A percentile compares a stretch with the other conserved stretches of the same genome.
phyloP scores from a whole-genome alignment of 2,329 filamentous ascomycete genomes.

The Tolypocladium sp. region DNA sequence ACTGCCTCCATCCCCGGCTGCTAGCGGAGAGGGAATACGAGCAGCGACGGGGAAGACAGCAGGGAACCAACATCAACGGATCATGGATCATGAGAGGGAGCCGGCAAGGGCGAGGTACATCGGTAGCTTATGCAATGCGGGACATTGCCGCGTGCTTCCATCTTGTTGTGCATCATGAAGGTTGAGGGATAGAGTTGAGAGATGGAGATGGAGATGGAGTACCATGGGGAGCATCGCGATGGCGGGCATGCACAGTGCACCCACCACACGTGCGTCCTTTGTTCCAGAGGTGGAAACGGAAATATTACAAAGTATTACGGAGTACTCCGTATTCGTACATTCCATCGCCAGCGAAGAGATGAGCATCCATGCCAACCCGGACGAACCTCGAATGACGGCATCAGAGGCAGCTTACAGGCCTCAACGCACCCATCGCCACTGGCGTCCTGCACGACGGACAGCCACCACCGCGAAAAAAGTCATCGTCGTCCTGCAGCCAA shows the following conservation, averaged over 20 bases:
- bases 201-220: too few species aligned
- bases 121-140: too few species aligned
- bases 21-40: not conserved
- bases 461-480: not conserved
- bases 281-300: not conserved
- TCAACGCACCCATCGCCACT: not conserved
- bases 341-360: not conserved
- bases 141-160: too few species aligned
- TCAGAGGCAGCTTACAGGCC: not conserved
- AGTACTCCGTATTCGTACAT: not conserved
- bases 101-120: not conserved
- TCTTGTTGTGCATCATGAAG: too few species aligned
- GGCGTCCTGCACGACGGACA: not conserved
- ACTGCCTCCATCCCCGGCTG: not conserved
- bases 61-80: not conserved
- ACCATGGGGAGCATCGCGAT: not conserved
- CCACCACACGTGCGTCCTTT: not conserved
- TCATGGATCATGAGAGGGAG: not conserved
- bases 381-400: not conserved
- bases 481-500: not conserved
- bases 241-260: not conserved
- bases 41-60: not conserved
- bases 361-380: not conserved
- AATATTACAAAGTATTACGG: too few species aligned
- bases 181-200: too few species aligned